Evolutionary conservation across 768 basidiomycete species (phyloP), one percentile per base, ranked within the genome.

Genomic region (Termitomyces sp.): DNA sequence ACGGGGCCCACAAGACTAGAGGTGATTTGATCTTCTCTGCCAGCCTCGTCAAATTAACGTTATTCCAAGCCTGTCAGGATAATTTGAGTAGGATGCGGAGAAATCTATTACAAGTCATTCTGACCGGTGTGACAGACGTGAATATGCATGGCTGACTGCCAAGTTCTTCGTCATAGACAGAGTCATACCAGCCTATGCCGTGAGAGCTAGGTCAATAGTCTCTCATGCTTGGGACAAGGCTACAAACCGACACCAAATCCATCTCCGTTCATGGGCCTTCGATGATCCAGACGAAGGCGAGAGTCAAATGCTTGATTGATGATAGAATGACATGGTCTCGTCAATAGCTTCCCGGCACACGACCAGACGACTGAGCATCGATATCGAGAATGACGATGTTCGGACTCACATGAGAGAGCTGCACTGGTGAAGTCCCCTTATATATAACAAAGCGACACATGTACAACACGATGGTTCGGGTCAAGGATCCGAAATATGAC

Each of bases 291-390:
- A 19, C 96, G 83, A 32, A 99, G 77, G 8, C 95, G 81, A 21
- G 93, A 95, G 72, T 98, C 96, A 64, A 93, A 95, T 0, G 96
- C 93, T 73, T 97, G 93, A 68, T 96, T 96, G 68, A 95, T 97
- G 73, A 98, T 97, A 3, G 90, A 93, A 73, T 98, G 96, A 57
- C 87, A 87, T 49, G 96, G 96, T 46, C 90, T 80, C 43, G 95
- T 98, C 62, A 98, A 78, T n/a, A 98, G 82, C 82, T 92, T 61
- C 14, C 17, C 19, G 19, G 54, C 32, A 32, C 50, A 22, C 51
- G 45, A 48, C 37, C 12, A 51, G 51, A 26, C 30, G 35, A 56
- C 44, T 63, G 34, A 43, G 35, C 26, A 60, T 37, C 7, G 35
- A 24, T 9, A 24, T 43, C 15, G 28, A 54, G 50, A 19, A 11